Evolutionary conservation across 148 eudicot genomes (phyloP).

Genomic region (Euryodendron excelsum): DNA sequence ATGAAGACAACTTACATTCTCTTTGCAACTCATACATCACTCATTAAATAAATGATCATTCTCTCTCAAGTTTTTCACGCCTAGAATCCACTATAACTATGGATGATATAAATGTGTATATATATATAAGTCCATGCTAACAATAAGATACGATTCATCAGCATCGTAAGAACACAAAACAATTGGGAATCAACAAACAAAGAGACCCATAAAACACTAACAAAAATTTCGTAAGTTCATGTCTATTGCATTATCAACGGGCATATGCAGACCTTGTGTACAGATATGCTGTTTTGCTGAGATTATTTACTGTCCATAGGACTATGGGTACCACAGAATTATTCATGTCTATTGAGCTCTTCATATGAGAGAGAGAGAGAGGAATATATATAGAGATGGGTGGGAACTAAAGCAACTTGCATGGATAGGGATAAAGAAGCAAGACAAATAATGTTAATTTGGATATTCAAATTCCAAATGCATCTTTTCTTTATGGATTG

Average conservation of each 20-base stretch:
- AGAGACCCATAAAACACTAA: not conserved
- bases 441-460: not conserved
- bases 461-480: slow-evolving; percentile 30
- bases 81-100: not conserved
- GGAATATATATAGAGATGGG: not conserved
- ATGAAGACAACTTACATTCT: too few species aligned
- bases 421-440: not conserved
- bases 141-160: not conserved
- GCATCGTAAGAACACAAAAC: not conserved
- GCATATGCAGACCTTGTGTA: not conserved
- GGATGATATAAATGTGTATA: too few species aligned
- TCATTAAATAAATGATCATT: too few species aligned
- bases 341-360: not conserved
- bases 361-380: not conserved
- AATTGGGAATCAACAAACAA: not conserved
- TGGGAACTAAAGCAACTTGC: not conserved
- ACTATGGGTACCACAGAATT: slow-evolving; percentile 2
- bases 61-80: not conserved
- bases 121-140: not conserved
- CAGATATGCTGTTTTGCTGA: not conserved
- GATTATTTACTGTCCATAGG: not conserved
- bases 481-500: slow-evolving; percentile 18
- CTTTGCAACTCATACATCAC: too few species aligned
- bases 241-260: not conserved
- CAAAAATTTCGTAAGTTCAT: not conserved